Evolutionary conservation across 495 filamentous ascomycete species (phyloP).

Genomic region (Hypoxylon lenormandii): DNA sequence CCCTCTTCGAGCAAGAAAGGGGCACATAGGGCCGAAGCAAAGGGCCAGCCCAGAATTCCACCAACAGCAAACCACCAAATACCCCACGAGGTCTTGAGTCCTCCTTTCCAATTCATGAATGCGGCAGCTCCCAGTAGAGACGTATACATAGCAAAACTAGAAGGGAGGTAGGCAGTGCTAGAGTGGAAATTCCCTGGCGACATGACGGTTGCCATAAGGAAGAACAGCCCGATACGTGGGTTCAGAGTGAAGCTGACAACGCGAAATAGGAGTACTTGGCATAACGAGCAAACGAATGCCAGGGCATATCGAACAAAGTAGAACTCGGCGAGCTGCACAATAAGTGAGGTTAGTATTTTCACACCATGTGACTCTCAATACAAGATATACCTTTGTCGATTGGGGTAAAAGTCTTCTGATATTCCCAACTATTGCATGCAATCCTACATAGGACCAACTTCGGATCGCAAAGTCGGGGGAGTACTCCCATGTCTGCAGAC

Average conservation of each 20-base stretch:
- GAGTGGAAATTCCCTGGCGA: conserved; percentile 95
- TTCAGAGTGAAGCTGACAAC: conserved; percentile 78
- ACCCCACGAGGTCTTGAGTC: conserved; percentile 79
- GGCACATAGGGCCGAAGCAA: conserved; percentile 82
- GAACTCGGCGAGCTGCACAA: conserved; percentile 76
- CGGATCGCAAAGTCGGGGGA: conserved; percentile 94
- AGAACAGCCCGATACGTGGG: conserved; percentile 83
- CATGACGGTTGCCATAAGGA: conserved; percentile 76
- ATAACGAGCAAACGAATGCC: conserved; percentile 79
- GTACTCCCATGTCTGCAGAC: conserved; percentile 98
- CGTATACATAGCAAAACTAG: conserved; percentile 96
- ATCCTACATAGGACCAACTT: conserved; percentile 91
- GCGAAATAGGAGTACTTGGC: conserved; percentile 82
- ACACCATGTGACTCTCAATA: background rate
- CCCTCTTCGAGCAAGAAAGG: conserved; percentile 85
- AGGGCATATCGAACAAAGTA: conserved; percentile 83
- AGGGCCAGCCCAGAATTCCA: conserved; percentile 93
- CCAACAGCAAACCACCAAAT: conserved; percentile 95
- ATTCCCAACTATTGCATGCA: conserved; percentile 81
- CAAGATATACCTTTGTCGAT: conserved; percentile 61
- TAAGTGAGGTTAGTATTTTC: conserved; percentile 31
- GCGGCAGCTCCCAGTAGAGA: conserved; percentile 85
- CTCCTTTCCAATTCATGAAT: conserved; percentile 86
- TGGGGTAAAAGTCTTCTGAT: conserved; percentile 71
- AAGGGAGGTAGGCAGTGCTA: conserved; percentile 86